Evolutionary conservation across 352 stramenopile species (phyloP), one percentile per base, ranked within the genome.

Genomic region (Phytophthora niederhauseri): DNA sequence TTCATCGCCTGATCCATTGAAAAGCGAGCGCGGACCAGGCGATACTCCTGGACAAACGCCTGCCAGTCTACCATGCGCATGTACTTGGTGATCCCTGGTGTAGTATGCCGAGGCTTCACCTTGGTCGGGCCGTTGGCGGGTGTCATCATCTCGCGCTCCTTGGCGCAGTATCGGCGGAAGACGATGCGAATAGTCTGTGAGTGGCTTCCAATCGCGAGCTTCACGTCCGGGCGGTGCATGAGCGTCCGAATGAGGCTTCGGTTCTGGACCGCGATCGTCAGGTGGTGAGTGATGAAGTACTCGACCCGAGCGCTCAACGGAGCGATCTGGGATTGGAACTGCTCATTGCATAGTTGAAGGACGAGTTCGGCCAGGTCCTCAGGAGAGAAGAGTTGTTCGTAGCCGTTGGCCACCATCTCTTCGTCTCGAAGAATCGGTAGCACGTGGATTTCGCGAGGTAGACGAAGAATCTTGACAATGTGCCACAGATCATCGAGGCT

Each of bases 401-500:
- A 81, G 12, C 66, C 66, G 15, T 75, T 80, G 4, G 60, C 65
- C 0, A 73, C 64, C 6, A 82, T 52, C 51, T 91, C 82, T 48
- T 92, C 85, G 58, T 91, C 84, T 24, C 81, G 62, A 19, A 89
- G 64, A 15, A 78, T 65, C 0, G 83, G 78, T 0, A 94, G 77
- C 15, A 89, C 80, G 41, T 89, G 76, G 8, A 91, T 77, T 46
- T 91, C 78, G 3, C 77, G 81, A 15, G 75, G 74, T 6, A 94
- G 38, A 0, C 81, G 82, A 36, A 92, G 48, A 14, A 88, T 72
- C 53, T 92, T 92, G 66, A 90, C 76, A 28, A 88, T 56, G 43
- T 90, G 85, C 82, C 84, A 94, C 8, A 94, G 53, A 30, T 90
- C 85, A 19, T 92, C 84, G 9, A 92, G 70, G 26, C 68, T 90